These are phyloP conservation scores for Yamadazyma atlantica DNA, from an alignment of 1,139 yeast species.

Conservation along the genomic window DNA sequence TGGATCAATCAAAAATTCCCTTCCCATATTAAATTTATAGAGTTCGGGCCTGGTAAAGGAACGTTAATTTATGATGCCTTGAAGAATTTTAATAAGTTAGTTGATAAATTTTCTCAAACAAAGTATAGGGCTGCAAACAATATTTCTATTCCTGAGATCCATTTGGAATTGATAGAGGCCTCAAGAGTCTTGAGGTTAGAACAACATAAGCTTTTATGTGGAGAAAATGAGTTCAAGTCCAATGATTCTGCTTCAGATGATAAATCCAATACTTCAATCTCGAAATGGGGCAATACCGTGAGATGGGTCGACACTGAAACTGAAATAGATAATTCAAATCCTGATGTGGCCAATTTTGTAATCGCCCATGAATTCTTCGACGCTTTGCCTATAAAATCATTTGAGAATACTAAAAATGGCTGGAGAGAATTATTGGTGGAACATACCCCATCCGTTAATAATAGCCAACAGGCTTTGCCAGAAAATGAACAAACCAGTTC, in stretches of 20 bases:
- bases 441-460: conserved; percentile 42
- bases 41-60: conserved; percentile 87
- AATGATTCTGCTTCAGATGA: conserved; percentile 10
- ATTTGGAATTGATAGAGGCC: conserved; percentile 68
- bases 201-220: conserved; percentile 56
- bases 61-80: conserved; percentile 72
- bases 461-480: conserved; percentile 18
- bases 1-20: conserved; percentile 65
- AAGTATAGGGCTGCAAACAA: not conserved
- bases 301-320: conserved; percentile 73
- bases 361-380: conserved; percentile 88
- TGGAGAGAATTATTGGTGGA: conserved; percentile 83
- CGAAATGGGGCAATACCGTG: conserved; percentile 55
- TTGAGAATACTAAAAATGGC: conserved; percentile 58
- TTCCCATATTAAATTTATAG: conserved; percentile 54
- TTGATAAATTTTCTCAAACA: conserved; percentile 15
- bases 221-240: conserved; percentile 18
- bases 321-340: conserved; percentile 39
- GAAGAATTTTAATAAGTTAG: conserved; percentile 44
- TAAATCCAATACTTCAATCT: conserved; percentile 36
- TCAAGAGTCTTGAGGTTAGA: conserved; percentile 61
- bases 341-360: conserved; percentile 52
- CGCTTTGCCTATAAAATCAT: conserved; percentile 78
- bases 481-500: conserved; percentile 8
- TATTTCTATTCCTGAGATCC: conserved; percentile 20